Evolutionary conservation across 2,329 filamentous ascomycete species (phyloP).

Genomic region (Penicillium sp.): DNA sequence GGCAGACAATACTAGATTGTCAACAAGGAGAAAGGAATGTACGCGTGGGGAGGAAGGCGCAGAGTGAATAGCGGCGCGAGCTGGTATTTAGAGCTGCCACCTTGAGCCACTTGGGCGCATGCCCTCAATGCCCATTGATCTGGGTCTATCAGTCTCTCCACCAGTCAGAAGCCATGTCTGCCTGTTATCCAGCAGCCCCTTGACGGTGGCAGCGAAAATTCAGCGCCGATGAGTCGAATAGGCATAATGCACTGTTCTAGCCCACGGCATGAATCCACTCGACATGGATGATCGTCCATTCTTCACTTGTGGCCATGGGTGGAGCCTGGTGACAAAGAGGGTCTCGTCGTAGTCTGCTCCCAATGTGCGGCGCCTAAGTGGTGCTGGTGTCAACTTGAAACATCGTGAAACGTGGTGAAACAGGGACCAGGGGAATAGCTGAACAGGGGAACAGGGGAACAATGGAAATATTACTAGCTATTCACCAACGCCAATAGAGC

Average conservation of each 20-base stretch:
- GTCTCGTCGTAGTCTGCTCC: background rate
- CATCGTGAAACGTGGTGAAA: conserved; percentile 4
- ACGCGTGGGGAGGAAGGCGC: conserved; percentile 10
- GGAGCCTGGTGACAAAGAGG: conserved; percentile 1
- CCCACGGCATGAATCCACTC: conserved; percentile 1
- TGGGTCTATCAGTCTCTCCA: background rate
- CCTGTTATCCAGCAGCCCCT: background rate
- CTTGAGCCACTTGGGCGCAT: background rate
- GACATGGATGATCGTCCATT: conserved; percentile 9
- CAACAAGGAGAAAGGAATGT: conserved; percentile 23
- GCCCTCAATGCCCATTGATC: background rate
- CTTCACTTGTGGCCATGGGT: conserved; percentile 6
- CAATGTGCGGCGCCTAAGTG: conserved; percentile 5
- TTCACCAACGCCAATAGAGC: background rate
- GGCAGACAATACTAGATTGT: conserved; percentile 20
- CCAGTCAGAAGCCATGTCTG: background rate
- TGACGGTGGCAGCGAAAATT: background rate
- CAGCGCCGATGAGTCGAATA: background rate
- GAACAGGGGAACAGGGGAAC: background rate
- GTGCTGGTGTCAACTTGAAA: conserved; percentile 11
- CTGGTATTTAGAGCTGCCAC: conserved; percentile 13
- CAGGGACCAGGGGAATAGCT: background rate
- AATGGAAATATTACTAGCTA: background rate
- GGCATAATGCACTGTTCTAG: conserved; percentile 1
- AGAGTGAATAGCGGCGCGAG: background rate